Base-by-base conservation (phyloP, 139 green algal genomes). In the Auxenochlorella protothecoides region DNA sequence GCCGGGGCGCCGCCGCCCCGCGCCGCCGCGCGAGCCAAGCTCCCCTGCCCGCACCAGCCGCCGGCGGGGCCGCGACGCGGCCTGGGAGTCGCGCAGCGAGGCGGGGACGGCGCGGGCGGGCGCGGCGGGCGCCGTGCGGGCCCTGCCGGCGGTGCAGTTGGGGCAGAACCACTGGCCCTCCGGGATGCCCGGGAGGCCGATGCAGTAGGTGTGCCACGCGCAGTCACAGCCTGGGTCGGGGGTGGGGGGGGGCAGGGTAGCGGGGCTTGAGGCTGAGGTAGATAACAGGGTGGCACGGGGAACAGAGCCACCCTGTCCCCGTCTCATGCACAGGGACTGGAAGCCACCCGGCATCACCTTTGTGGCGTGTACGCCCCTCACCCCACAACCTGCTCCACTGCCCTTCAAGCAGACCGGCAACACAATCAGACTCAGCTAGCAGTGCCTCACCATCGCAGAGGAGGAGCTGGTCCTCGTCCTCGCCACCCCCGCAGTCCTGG, bases 141-240 rank as follows among this genome's bases (percentile, higher is more conserved):
- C 52, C 55, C 27, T 44, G 27, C 27, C 27, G 27, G 68, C 63
- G 11, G 13, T 4, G 71, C 70, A 76, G 1, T 52, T 4, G 2
- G 44, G 61, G 70, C 88, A 93, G 70, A 84, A 90, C 87, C 87
- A 93, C 5, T 89, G 79, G 44, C 79, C 87, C 16, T 83, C 62
- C 2, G 88, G 88, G 0, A 93, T 72, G 13, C 53, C 66, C 3
- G 68, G 55, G 54, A 89, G 73, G 1, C 76, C 73, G 5, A 82
- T 78, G 72, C 88, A 93, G 71, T 89, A 89, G 15, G 81, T 92
- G 73, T 93, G 88, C 56, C 75, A 91, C 6, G 84, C 87, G 3
- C 70, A 55, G 66, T 92, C 84, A 70, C 88, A 93, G 16, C 76
- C 85, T 91, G 79, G 52, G 59, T 3, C 51, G 55, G 63, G n/a